These are phyloP conservation scores for Salix udensis DNA, from an alignment of 345 rosid genomes.

Conservation along the genomic window DNA sequence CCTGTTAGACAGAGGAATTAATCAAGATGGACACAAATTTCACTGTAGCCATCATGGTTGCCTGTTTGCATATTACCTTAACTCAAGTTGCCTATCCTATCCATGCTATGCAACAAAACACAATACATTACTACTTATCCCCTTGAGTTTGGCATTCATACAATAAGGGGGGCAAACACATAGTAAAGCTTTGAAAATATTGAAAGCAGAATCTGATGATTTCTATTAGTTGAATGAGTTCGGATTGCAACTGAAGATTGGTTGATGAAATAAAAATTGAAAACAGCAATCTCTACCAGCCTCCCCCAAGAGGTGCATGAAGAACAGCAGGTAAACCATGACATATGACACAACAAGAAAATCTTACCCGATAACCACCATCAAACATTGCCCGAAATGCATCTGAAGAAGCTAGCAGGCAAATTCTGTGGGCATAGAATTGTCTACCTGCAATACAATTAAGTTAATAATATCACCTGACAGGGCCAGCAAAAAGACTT, in stretches of 20 bases:
- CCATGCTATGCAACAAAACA: background rate
- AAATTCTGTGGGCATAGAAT: slow-evolving; percentile 95
- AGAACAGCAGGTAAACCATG: background rate
- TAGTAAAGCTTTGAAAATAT: background rate
- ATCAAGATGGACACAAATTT: background rate
- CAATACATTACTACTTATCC: background rate
- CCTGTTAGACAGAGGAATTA: slow-evolving; percentile 39
- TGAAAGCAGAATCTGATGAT: background rate
- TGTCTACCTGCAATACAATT: slow-evolving; percentile 59
- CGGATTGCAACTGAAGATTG: background rate
- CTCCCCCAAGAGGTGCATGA: background rate
- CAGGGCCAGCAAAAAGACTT: background rate
- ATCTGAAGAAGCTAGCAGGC: slow-evolving; percentile 98
- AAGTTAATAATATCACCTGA: background rate
- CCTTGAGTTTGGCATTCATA: background rate
- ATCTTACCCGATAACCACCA: slow-evolving; percentile 94
- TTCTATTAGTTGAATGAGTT: background rate
- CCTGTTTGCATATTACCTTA: background rate
- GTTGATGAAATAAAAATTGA: background rate
- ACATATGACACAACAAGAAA: background rate
- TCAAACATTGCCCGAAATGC: slow-evolving; percentile 99
- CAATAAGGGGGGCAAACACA: background rate
- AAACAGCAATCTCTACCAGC: background rate
- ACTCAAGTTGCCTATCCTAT: background rate
- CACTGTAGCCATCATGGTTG: background rate